These are phyloP conservation scores for Chlamydomonas sp. DNA, from an alignment of 139 green algal species.

Conservation along the genomic window DNA sequence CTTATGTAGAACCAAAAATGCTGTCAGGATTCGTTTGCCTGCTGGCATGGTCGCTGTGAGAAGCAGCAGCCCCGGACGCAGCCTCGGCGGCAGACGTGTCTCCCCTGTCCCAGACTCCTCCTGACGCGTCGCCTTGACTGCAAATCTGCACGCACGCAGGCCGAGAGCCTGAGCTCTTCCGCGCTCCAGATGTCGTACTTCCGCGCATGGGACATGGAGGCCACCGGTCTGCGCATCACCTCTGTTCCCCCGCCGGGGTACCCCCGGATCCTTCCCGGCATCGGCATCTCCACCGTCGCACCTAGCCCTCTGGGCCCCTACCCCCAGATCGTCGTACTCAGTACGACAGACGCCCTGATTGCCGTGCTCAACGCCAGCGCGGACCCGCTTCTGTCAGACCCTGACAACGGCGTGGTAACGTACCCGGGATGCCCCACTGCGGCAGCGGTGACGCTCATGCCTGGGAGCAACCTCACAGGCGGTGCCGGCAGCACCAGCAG, in stretches of 20 bases:
- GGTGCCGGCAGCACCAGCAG: too few species aligned
- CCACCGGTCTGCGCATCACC: slow-evolving; percentile 5
- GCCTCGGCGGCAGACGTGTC: too few species aligned
- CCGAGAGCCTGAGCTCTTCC: too few species aligned
- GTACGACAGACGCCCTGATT: neutral
- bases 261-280: neutral
- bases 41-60: too few species aligned
- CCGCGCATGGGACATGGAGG: neutral
- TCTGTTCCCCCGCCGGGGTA: neutral
- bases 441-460: too few species aligned
- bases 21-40: too few species aligned
- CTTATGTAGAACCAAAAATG: too few species aligned
- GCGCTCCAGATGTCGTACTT: neutral
- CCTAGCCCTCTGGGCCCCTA: slow-evolving; percentile 5
- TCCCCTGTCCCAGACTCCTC: neutral
- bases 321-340: slow-evolving; percentile 12
- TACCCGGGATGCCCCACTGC: slow-evolving; percentile 3
- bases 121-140: neutral
- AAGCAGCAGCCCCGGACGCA: too few species aligned
- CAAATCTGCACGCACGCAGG: too few species aligned
- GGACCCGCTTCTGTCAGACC: neutral
- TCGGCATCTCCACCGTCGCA: neutral
- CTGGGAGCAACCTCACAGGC: too few species aligned
- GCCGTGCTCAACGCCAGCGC: slow-evolving; percentile 4
- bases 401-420: neutral